These are phyloP conservation scores for Voacanga thouarsii DNA, from an alignment of 257 asterid species.

Conservation along the genomic window DNA sequence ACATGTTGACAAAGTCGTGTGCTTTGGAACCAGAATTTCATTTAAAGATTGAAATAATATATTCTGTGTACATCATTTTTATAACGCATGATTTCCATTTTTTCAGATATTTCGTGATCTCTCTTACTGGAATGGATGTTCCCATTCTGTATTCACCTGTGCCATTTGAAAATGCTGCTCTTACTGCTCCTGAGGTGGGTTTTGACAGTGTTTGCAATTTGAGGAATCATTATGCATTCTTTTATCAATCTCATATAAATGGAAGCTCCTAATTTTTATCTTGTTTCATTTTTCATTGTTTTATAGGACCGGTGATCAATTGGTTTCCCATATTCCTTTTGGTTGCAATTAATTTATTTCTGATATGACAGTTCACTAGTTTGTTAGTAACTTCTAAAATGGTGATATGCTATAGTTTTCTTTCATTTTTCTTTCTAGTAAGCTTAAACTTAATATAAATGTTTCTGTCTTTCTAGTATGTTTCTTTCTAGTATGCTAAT, in stretches of 20 bases:
- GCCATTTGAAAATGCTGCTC: constrained; percentile 79
- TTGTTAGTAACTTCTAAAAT: background rate
- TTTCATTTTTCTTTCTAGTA: background rate
- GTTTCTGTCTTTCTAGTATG: background rate
- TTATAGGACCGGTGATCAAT: background rate
- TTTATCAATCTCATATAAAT: background rate
- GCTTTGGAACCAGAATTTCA: background rate
- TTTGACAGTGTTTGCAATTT: background rate
- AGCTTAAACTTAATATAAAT: background rate
- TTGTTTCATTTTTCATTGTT: background rate
- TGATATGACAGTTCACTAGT: background rate
- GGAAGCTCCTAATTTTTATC: background rate
- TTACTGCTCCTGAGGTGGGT: constrained; percentile 85
- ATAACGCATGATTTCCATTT: constrained; percentile 20
- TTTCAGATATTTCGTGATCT: constrained; percentile 55
- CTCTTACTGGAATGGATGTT: constrained; percentile 80
- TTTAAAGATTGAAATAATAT: background rate
- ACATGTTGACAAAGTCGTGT: background rate
- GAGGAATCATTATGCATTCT: background rate
- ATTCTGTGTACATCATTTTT: background rate
- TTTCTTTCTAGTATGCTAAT: too few relatives aligned
- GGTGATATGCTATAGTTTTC: background rate
- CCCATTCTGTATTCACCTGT: constrained; percentile 82
- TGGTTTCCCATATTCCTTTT: background rate
- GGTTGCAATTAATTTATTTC: background rate